Evolutionary conservation across 2,329 filamentous ascomycete genomes (phyloP), one percentile per base, ranked within the genome.

Genomic region (Setomelanomma holmii): DNA sequence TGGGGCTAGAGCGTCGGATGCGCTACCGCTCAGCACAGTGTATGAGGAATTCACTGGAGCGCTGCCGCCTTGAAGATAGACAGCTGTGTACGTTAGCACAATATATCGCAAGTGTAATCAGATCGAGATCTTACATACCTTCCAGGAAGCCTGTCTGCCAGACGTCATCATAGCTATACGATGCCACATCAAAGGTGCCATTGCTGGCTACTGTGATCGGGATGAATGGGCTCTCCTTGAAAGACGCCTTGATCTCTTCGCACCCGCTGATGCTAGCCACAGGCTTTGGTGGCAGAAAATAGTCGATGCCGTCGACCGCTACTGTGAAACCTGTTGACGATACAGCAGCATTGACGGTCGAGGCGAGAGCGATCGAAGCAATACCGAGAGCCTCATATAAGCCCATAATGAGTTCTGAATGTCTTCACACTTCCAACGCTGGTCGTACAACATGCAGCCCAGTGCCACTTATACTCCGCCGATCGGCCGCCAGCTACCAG

Each of bases 251-350:
- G n/a, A 72, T 52, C 27, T 58, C 57, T 4, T 56, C 47, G 12
- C 58, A 53, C 3, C 60, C 52, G n/a, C 59, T 46, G 16, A 79
- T 64, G 2, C 59, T 73, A 16, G 68, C 68, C 1, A 76, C 64
- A 3, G 72, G 60, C 14, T 68, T 69, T 3, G 74, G 69, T 5
- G 76, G 75, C 4, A 78, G 58, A 53, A 76, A 79, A 59, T 78
- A 78, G 3, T 71, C 58, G 10, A 76, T 58, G 30, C 72, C 75
- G 36, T 74, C 69, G 2, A 79, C 60, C 4, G 68, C 66, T 0
- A 78, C 72, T 0, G 76, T 79, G 50, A 75, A 74, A 5, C 76
- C 76, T 3, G 75, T 78, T 10, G 70, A 63, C 11, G 66, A 64
- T 0, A 67, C 58, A 7, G 56, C 60, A 43, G 64, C 65, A n/a